These are phyloP conservation scores for Cercospora beticola DNA, from an alignment of 2,329 filamentous ascomycete genomes.

Conservation along the genomic window DNA sequence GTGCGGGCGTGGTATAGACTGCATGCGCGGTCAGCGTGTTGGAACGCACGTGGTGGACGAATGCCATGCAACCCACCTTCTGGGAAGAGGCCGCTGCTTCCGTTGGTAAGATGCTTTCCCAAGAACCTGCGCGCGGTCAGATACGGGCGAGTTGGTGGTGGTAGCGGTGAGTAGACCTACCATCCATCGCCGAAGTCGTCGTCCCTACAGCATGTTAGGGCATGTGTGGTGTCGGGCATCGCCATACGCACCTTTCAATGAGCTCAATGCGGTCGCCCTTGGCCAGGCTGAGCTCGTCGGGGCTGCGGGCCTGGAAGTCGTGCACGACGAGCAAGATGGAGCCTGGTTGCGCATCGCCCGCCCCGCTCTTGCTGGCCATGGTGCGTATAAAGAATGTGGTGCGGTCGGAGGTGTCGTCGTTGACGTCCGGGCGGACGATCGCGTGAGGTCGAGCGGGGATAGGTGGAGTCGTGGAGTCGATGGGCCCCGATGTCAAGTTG, in stretches of 20 bases:
- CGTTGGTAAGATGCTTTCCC: slow-evolving; percentile 70
- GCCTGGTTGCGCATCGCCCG: slow-evolving; percentile 34
- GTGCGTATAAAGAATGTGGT: not conserved
- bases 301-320: slow-evolving; percentile 86
- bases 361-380: slow-evolving; percentile 31
- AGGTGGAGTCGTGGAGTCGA: not conserved
- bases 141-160: not conserved
- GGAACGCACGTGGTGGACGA: not conserved
- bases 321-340: slow-evolving; percentile 67
- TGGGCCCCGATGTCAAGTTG: not conserved
- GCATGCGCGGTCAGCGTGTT: slow-evolving; percentile 27
- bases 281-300: slow-evolving; percentile 84
- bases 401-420: not conserved
- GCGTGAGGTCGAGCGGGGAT: not conserved
- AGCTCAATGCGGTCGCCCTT: slow-evolving; percentile 84
- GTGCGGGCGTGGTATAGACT: slow-evolving; percentile 43
- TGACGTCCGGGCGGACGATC: not conserved
- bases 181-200: slow-evolving; percentile 81
- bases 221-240: not conserved
- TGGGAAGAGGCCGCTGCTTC: slow-evolving; percentile 75
- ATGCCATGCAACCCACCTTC: slow-evolving; percentile 59
- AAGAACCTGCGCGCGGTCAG: slow-evolving; percentile 59
- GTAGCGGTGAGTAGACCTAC: slow-evolving; percentile 10
- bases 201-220: slow-evolving; percentile 46
- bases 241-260: slow-evolving; percentile 59